Evolutionary conservation across 345 rosid species (phyloP), one percentile per base, ranked within the genome.

Genomic region (Salix viminalis): DNA sequence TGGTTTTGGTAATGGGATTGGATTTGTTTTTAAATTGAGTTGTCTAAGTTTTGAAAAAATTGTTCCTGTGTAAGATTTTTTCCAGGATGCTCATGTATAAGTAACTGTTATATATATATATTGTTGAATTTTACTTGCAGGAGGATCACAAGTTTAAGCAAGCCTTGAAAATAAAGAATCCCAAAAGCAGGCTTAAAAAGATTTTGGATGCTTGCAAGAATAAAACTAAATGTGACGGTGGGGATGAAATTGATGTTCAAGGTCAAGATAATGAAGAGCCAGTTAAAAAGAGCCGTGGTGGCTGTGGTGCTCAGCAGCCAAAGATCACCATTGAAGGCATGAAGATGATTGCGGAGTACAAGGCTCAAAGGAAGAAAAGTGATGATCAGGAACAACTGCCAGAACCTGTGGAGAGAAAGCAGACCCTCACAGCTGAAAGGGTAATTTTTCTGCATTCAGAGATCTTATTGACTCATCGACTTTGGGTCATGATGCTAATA

Each of bases 371-470:
- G 83, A 95, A 93, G 88, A 95, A 90, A 81, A 89, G 4, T 39
- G 97, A 95, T 77, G 99, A 95, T 79, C 91, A 77, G 79, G 93
- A 95, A 64, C 99, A 93, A 80, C 90, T 95, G 83, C 99, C 99
- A 23, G 99, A 95, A 85, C 99, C 93, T 52, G 96, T 89, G 37
- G 98, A 89, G 81, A 90, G 98, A 83, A 96, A 96, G 83, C 96
- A 93, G 89, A 91, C 92, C 28, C 98, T 96, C 72, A 89, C 93
- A 72, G 98, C 99, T 37, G 98, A 96, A 82, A 88, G 89, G 88
- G 98, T 96, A 81, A 81, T 44, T 56, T 48, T 79, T 54, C 52
- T 0, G 9, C 34, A 23, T 56, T 13, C 7, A 7, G 28, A 61
- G 54, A 46, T 62, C 61, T 65, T 13, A 10, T 44, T 44, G 10